A percentile compares a stretch with the other conserved stretches of the same genome.
Conservation (phyloP, 495 filamentous ascomycete species). For the Lasiosphaeria ovina region DNA sequence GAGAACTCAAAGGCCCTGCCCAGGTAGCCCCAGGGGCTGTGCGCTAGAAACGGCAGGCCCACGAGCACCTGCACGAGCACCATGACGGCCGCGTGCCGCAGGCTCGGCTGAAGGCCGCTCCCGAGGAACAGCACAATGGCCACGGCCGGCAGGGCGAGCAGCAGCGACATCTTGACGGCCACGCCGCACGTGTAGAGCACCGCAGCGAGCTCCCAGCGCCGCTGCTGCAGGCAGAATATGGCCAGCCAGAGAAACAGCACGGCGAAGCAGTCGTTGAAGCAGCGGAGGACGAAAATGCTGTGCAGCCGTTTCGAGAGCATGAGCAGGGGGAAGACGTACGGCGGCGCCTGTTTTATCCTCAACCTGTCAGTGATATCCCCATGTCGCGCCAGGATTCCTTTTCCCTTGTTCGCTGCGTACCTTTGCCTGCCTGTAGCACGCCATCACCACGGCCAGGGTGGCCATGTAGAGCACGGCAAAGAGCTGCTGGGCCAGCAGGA, state of each 20-base stretch:
- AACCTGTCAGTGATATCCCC: conserved; percentile 3
- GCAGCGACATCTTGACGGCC: conserved; percentile 89
- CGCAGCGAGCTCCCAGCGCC: conserved; percentile 68
- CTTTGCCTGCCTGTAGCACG: conserved; percentile 74
- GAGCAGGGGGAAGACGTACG: conserved; percentile 84
- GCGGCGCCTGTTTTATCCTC: conserved; percentile 63
- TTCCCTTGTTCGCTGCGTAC: conserved; percentile 33
- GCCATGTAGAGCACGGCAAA: conserved; percentile 77
- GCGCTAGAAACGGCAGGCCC: conserved; percentile 71
- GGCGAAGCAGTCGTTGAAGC: conserved; percentile 95
- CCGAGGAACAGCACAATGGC: conserved; percentile 70
- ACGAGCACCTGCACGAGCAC: conserved; percentile 72
- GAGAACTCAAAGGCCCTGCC: conserved; percentile 84
- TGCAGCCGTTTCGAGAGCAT: conserved; percentile 89
- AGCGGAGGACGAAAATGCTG: conserved; percentile 85
- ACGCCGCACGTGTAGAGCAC: conserved; percentile 73
- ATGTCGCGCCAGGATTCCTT: not conserved
- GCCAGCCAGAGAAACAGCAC: conserved; percentile 76
- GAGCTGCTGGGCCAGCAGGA: conserved; percentile 72
- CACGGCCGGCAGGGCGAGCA: conserved; percentile 78
- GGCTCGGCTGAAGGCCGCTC: conserved; percentile 56
- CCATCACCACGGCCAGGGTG: conserved; percentile 72
- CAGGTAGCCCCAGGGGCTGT: conserved; percentile 68
- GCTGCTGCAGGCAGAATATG: conserved; percentile 71
- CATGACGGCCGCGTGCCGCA: conserved; percentile 69